Conservation (phyloP, 1,284 basidiomycete species). For the Cryptococcus sp. region DNA sequence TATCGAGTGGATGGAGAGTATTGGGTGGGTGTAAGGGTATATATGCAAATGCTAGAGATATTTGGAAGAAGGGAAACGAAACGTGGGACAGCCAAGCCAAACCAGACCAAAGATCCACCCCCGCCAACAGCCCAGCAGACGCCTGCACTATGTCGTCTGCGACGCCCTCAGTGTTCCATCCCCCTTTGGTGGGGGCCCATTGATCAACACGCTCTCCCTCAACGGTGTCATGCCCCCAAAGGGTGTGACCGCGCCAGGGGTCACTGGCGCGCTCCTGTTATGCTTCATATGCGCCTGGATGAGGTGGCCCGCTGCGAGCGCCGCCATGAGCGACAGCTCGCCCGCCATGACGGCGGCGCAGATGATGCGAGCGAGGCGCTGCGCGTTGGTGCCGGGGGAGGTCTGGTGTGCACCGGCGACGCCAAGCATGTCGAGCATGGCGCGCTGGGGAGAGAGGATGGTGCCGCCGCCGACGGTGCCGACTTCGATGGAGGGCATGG, state of each 20-base stretch:
- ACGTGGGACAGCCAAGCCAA: too few species aligned
- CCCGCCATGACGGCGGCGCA: conserved; percentile 91
- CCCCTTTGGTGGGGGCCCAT: conserved; percentile 13
- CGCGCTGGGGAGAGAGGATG: conserved; percentile 77
- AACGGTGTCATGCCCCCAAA: conserved; percentile 37
- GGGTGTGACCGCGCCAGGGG: conserved; percentile 44
- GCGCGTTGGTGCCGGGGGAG: conserved; percentile 79
- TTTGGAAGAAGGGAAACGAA: not conserved
- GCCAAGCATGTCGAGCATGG: conserved; percentile 90
- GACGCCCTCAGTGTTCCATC: not conserved
- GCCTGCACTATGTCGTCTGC: not conserved
- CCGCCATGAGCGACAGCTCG: conserved; percentile 81
- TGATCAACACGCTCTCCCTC: conserved; percentile 23
- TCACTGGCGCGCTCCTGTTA: conserved; percentile 46
- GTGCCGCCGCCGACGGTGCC: conserved; percentile 97
- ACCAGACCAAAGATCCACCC: not conserved
- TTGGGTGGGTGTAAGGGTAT: not conserved
- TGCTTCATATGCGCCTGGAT: conserved; percentile 75
- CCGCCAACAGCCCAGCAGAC: not conserved
- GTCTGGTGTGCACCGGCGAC: conserved; percentile 79
- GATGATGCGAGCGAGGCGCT: conserved; percentile 79
- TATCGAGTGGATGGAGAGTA: not conserved
- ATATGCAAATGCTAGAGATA: not conserved
- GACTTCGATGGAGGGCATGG: conserved; percentile 95
- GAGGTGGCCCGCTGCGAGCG: conserved; percentile 86